phyloP scores from a whole-genome alignment of 2,329 filamentous ascomycete genomes.

The Verruconis gallopava region DNA sequence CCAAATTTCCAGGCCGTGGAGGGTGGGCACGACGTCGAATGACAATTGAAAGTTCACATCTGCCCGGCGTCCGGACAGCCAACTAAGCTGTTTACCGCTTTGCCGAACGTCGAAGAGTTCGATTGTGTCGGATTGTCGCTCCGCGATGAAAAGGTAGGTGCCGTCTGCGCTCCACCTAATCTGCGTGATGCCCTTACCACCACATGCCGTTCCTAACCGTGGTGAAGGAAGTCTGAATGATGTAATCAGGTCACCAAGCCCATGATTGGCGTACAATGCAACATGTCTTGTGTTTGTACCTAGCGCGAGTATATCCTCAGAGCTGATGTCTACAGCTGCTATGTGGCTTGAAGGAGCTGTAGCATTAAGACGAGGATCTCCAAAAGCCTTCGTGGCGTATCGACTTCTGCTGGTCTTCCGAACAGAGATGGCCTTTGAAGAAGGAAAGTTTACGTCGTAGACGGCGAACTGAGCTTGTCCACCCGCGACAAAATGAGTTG shows the following conservation, averaged over 20 bases:
- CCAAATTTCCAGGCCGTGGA: conserved; percentile 41
- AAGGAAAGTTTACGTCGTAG: conserved; percentile 14
- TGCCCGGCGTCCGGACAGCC: conserved; percentile 31
- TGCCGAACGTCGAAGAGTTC: conserved; percentile 47
- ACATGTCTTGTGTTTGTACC: conserved; percentile 45
- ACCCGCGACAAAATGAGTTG: conserved; percentile 44
- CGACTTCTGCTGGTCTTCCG: neutral
- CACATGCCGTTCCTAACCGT: conserved; percentile 19
- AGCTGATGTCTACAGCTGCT: conserved; percentile 36
- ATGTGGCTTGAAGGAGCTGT: conserved; percentile 37
- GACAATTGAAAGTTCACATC: conserved; percentile 43
- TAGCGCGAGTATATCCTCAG: conserved; percentile 39
- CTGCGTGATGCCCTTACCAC: conserved; percentile 41
- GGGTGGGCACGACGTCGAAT: conserved; percentile 35
- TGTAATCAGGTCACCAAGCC: conserved; percentile 36
- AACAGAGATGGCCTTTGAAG: neutral
- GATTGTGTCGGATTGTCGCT: conserved; percentile 42
- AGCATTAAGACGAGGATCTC: neutral
- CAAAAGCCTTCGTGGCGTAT: neutral
- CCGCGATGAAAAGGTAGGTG: conserved; percentile 44
- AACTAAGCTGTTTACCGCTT: conserved; percentile 37
- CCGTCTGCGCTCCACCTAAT: conserved; percentile 46
- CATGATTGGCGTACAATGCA: conserved; percentile 40
- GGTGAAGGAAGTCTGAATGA: conserved; percentile 35
- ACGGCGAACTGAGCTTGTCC: conserved; percentile 37